A percentile compares a stretch with the other conserved stretches of the same genome.
phyloP scores from a whole-genome alignment of 495 filamentous ascomycete genomes.

The Glonium stellatum region DNA sequence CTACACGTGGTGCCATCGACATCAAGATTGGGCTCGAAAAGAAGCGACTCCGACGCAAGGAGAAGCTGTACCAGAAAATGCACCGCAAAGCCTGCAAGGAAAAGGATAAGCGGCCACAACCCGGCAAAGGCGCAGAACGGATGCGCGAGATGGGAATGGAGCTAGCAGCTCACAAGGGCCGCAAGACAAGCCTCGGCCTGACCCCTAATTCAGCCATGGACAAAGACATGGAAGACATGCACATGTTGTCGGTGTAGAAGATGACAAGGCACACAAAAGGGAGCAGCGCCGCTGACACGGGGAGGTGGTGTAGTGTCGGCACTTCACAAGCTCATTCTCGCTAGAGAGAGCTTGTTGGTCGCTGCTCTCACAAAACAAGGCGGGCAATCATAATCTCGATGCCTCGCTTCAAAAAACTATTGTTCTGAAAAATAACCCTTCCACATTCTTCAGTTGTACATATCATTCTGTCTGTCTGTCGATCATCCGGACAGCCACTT shows the following conservation, averaged over 20 bases:
- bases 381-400: not conserved
- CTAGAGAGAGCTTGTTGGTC: conserved; percentile 19
- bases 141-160: conserved; percentile 91
- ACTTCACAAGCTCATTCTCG: conserved; percentile 14
- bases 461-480: not conserved
- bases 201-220: conserved; percentile 11
- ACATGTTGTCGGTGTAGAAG: conserved; percentile 24
- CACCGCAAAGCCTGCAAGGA: conserved; percentile 60
- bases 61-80: conserved; percentile 82
- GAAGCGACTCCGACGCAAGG: conserved; percentile 82
- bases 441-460: not conserved
- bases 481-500: not conserved
- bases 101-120: conserved; percentile 54
- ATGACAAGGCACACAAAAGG: too few relatives aligned
- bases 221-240: conserved; percentile 24
- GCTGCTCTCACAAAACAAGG: conserved; percentile 15
- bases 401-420: not conserved
- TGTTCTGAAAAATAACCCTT: not conserved
- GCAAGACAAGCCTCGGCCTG: conserved; percentile 5
- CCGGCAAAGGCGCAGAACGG: conserved; percentile 82
- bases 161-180: conserved; percentile 51
- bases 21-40: conserved; percentile 95
- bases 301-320: conserved; percentile 9
- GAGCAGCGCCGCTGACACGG: conserved; percentile 23
- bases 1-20: conserved; percentile 73